These are phyloP conservation scores for Rhodotorula sp. DNA, from an alignment of 1,284 basidiomycete species.

Conservation along the genomic window DNA sequence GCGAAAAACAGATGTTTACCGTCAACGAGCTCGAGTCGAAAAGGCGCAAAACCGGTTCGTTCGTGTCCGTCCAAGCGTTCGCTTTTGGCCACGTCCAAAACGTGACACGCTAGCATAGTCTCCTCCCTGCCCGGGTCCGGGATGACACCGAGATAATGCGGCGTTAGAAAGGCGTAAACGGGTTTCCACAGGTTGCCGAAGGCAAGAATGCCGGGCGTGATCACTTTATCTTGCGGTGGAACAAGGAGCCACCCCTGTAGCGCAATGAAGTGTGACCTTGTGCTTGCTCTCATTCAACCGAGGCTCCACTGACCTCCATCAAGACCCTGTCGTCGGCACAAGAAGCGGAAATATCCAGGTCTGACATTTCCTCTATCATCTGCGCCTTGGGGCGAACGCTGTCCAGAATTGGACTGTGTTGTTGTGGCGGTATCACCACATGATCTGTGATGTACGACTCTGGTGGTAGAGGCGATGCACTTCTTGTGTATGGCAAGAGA, in stretches of 20 bases:
- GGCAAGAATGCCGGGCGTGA: background rate
- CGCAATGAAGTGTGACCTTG: too few species aligned
- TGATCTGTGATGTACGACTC: too few species aligned
- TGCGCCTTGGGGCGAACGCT: too few species aligned
- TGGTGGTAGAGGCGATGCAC: too few species aligned
- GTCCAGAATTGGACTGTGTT: too few species aligned
- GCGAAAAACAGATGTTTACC: background rate
- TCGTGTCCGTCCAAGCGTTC: background rate
- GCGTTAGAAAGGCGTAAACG: background rate
- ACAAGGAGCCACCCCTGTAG: conserved; percentile 2
- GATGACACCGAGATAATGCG: background rate
- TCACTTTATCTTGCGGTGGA: background rate
- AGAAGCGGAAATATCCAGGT: too few species aligned
- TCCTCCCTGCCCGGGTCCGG: too few species aligned
- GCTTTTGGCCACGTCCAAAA: background rate
- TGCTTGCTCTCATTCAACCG: background rate
- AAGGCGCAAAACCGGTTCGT: background rate
- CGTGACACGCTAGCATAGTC: background rate
- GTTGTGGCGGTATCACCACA: too few species aligned
- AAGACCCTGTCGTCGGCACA: background rate
- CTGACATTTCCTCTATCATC: too few species aligned
- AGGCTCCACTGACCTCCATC: background rate
- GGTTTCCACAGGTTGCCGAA: background rate
- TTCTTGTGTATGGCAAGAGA: too few species aligned
- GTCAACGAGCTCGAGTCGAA: background rate